Percentiles rank a stretch among this genome's conserved stretches.
phyloP scores from a whole-genome alignment of 768 basidiomycete genomes.

The Asterophora parasitica region DNA sequence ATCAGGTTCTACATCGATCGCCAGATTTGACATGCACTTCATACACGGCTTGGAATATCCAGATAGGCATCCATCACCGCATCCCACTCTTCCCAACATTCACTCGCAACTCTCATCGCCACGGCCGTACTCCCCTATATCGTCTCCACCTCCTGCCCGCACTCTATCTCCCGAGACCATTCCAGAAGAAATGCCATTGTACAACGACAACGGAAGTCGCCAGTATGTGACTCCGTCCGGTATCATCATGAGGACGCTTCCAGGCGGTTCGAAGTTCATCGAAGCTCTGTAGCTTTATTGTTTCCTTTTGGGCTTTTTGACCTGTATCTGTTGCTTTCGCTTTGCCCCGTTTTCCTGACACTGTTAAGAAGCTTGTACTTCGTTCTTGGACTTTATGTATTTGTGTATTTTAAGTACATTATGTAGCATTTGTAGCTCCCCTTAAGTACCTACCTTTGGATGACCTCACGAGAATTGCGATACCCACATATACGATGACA shows the following conservation, averaged over 20 bases:
- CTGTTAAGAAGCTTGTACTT: not conserved
- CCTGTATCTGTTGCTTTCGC: not conserved
- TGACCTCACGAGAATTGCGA: no score
- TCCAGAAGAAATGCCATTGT: constrained; percentile 4
- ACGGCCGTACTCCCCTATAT: constrained; percentile 25
- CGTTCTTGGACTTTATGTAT: no score
- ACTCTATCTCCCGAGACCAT: constrained; percentile 16
- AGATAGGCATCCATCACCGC: constrained; percentile 20
- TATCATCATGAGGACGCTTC: constrained; percentile 32
- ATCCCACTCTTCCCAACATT: constrained; percentile 23
- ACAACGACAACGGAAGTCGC: constrained; percentile 8
- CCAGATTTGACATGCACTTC: constrained; percentile 24
- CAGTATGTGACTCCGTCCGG: constrained; percentile 15
- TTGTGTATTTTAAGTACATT: no score
- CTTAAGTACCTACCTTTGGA: no score
- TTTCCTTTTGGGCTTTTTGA: not conserved
- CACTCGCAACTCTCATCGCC: constrained; percentile 26
- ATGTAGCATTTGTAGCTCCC: no score
- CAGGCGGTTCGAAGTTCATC: constrained; percentile 46
- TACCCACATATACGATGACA: no score
- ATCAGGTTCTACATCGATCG: constrained; percentile 26
- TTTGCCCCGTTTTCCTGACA: not conserved
- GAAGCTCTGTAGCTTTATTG: constrained; percentile 31
- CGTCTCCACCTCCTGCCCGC: constrained; percentile 21
- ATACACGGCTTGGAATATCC: constrained; percentile 19